phyloP scores from a whole-genome alignment of 139 green algal species.

The Raphidocelis subcapitata region DNA sequence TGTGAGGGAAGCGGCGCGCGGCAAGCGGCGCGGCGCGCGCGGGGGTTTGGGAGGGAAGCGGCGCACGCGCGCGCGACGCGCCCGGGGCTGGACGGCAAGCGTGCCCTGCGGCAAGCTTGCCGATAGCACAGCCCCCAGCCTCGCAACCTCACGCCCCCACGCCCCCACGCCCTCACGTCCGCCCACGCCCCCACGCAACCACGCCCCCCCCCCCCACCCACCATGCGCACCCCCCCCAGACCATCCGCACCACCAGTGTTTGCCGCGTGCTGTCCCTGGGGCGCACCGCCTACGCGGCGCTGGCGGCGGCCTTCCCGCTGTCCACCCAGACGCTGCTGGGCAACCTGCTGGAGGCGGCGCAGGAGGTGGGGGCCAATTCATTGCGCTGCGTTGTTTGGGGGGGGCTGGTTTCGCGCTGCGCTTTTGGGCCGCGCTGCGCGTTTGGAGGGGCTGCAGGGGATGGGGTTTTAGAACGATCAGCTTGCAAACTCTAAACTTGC shows the following conservation, averaged over 20 bases:
- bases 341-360: constrained; percentile 38
- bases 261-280: constrained; percentile 45
- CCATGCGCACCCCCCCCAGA: background rate
- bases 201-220: background rate
- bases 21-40: background rate
- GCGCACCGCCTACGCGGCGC: constrained; percentile 21
- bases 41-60: background rate
- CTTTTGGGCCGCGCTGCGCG: no score
- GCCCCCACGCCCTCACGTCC: no score
- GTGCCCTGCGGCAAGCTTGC: no score
- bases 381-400: background rate
- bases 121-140: no score
- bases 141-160: no score
- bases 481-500: no score
- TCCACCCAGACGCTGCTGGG: constrained; percentile 37
- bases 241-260: constrained; percentile 16
- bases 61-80: background rate
- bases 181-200: background rate
- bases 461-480: no score
- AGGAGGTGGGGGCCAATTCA: constrained; percentile 15
- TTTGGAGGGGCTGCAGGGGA: no score
- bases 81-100: no score
- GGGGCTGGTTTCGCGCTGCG: no score
- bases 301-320: constrained; percentile 39
- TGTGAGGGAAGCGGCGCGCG: no score